phyloP scores from a whole-genome alignment of 805 yeast species.

The Metschnikowia reukaufii region DNA sequence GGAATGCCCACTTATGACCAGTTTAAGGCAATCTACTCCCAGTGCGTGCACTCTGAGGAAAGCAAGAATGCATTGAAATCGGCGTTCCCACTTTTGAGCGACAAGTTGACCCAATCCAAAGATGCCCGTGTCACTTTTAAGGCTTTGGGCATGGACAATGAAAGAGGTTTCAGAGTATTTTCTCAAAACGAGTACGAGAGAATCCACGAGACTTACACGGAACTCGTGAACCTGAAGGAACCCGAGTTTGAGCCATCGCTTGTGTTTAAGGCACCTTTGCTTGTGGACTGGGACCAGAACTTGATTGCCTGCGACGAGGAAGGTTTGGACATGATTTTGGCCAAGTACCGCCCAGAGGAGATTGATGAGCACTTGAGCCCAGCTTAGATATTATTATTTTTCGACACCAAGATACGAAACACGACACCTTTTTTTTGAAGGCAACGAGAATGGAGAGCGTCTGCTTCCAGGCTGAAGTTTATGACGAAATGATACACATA shows the following conservation, averaged over 20 bases:
- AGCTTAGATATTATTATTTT: too few species aligned
- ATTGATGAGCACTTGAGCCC: constrained; percentile 13
- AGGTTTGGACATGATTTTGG: constrained; percentile 30
- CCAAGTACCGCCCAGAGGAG: constrained; percentile 25
- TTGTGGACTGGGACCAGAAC: constrained; percentile 49
- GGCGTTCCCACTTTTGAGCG: constrained; percentile 41
- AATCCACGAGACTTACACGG: constrained; percentile 37
- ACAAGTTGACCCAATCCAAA: constrained; percentile 20
- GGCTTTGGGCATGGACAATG: constrained; percentile 22
- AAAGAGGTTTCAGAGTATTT: constrained; percentile 31
- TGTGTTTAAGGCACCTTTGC: constrained; percentile 41
- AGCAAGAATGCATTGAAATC: constrained; percentile 28
- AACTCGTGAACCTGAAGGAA: constrained; percentile 25
- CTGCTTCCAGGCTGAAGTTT: not conserved
- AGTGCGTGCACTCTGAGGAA: constrained; percentile 27
- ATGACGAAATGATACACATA: not conserved
- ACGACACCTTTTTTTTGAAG: too few species aligned
- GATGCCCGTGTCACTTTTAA: constrained; percentile 24
- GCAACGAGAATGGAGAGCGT: not conserved
- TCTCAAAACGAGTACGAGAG: constrained; percentile 39
- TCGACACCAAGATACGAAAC: too few species aligned
- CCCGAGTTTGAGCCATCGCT: constrained; percentile 32
- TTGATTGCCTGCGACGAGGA: constrained; percentile 39
- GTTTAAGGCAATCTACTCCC: constrained; percentile 28
- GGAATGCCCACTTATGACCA: constrained; percentile 46